phyloP scores from a whole-genome alignment of 495 filamentous ascomycete species.

The Entonaema liquescens region DNA sequence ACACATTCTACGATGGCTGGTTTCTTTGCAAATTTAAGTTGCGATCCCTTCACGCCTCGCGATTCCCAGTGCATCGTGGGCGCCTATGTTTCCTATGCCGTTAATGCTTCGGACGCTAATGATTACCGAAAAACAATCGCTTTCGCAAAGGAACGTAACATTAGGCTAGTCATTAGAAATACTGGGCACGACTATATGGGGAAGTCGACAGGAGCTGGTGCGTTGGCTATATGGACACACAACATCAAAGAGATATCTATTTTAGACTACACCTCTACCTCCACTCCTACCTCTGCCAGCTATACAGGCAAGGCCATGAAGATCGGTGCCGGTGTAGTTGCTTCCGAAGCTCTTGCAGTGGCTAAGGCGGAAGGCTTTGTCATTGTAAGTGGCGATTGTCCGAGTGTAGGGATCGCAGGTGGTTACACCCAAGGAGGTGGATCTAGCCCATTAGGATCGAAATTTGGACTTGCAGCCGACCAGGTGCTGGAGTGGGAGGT shows the following conservation, averaged over 20 bases:
- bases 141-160: slow-evolving; percentile 57
- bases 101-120: slow-evolving; percentile 51
- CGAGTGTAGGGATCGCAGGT: too few relatives aligned
- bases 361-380: too few relatives aligned
- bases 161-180: slow-evolving; percentile 59
- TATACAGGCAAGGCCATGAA: slow-evolving; percentile 47
- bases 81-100: slow-evolving; percentile 65
- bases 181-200: slow-evolving; percentile 59
- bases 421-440: background rate
- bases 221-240: slow-evolving; percentile 62
- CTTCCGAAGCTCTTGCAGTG: too few relatives aligned
- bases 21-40: slow-evolving; percentile 57
- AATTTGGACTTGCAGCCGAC: slow-evolving; percentile 67
- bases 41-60: slow-evolving; percentile 59
- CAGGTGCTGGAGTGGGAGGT: slow-evolving; percentile 67
- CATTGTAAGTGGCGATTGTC: too few relatives aligned
- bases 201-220: slow-evolving; percentile 61
- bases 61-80: slow-evolving; percentile 59
- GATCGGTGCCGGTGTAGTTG: too few relatives aligned
- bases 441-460: slow-evolving; percentile 49
- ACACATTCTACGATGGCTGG: slow-evolving; percentile 51
- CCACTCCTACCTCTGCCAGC: slow-evolving; percentile 33
- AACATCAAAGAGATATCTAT: slow-evolving; percentile 53
- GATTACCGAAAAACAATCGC: slow-evolving; percentile 56
- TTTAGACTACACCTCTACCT: slow-evolving; percentile 42